Conservation (phyloP, 2,329 filamentous ascomycete species). For the Colletotrichum costaricense region DNA sequence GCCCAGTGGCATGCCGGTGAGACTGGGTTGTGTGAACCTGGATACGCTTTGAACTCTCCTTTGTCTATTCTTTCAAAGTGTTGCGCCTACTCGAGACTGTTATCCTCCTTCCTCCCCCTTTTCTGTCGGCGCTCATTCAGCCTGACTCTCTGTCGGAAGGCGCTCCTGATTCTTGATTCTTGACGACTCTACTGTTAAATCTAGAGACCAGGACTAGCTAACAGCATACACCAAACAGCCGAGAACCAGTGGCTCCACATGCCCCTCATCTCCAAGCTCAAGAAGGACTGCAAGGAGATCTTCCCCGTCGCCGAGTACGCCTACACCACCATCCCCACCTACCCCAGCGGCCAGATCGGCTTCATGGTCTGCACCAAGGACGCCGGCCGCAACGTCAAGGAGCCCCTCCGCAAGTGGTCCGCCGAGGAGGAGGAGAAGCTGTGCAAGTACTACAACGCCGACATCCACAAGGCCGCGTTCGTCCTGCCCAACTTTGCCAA, state of each 20-base stretch:
- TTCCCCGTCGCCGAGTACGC: slow-evolving; percentile 98
- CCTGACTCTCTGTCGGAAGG: background rate
- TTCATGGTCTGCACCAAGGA: slow-evolving; percentile 99
- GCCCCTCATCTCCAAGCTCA: slow-evolving; percentile 90
- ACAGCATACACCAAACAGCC: slow-evolving; percentile 65
- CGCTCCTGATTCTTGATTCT: background rate
- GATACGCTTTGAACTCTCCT: slow-evolving; percentile 25
- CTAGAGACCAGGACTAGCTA: slow-evolving; percentile 27
- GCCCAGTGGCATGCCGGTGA: slow-evolving; percentile 30
- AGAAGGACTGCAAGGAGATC: slow-evolving; percentile 96
- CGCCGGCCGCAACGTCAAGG: slow-evolving; percentile 82
- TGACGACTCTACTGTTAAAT: background rate
- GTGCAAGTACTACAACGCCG: slow-evolving; percentile 97
- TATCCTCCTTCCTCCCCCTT: slow-evolving; percentile 5
- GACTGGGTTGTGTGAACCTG: slow-evolving; percentile 16
- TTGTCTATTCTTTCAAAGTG: slow-evolving; percentile 15
- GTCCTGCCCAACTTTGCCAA: slow-evolving; percentile 93
- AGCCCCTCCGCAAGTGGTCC: slow-evolving; percentile 84
- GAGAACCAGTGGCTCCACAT: slow-evolving; percentile 99
- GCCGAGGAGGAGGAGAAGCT: slow-evolving; percentile 91
- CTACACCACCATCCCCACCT: slow-evolving; percentile 99
- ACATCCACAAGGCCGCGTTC: slow-evolving; percentile 96
- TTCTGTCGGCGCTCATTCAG: background rate
- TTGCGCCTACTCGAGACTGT: slow-evolving; percentile 8
- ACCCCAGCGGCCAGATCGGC: slow-evolving; percentile 98